Base-by-base conservation (phyloP, 106 monocot genomes). In the Dendrobium nobile region DNA sequence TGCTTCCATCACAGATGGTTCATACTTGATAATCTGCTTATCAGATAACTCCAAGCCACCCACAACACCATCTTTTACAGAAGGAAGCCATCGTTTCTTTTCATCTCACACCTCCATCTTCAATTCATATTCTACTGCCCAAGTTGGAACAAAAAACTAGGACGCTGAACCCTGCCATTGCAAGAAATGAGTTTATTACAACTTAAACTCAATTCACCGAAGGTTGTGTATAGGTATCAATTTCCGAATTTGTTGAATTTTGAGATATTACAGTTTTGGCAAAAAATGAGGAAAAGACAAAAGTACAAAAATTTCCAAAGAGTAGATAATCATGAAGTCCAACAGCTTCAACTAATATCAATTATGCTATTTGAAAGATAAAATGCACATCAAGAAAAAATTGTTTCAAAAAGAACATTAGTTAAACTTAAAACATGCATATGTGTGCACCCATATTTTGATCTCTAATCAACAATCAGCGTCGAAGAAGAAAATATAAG, bases 11-110 rank as follows among this genome's bases (percentile, higher is more conserved):
- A 48, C 7, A 18, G 19, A 9, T 11, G 85, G 83, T 61, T 87
- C 82, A 45, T 90, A 90, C 54, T 64, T 90, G 28, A 90, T 47
- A 31, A 85, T 80, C 43, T 90, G 87, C 24, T 80, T 85, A 42
- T 82, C 86, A 56, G 82, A 54, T 33, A 80, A 43, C 18, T 54
- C 81, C 6, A 44, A 20, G 6, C 24, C 27, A 40, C 41, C 77
- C 2, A 54, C 2, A 31, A 77, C 11, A 45, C 78, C 80, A 0
- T 87, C 82, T 37, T 87, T 79, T 41, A 84, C 54, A 64, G 78
- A 78, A 56, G 83, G 87, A 78, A 87, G 72, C 45, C 90, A 58
- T 51, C 85, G 77, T 81, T 79, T 90, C 47, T 90, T 90, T 85
- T 90, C 68, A 65, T 27, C 9, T 85, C 80, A 16, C 77, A 26